These are phyloP conservation scores for Phyllosticta paracitricarpa DNA, from an alignment of 2,329 filamentous ascomycete species.

Conservation along the genomic window DNA sequence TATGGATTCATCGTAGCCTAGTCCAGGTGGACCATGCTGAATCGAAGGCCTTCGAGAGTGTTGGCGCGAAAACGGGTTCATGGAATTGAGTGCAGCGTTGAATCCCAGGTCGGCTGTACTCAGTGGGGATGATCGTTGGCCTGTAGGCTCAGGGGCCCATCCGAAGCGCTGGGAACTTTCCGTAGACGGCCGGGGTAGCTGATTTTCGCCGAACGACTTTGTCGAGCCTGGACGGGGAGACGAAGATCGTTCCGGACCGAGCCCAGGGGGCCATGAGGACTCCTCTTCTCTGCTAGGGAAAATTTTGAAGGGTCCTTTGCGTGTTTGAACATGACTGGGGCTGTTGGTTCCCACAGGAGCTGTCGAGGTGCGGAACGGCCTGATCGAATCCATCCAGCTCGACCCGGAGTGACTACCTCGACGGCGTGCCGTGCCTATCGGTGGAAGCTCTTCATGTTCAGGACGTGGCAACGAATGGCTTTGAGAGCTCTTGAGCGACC, in stretches of 20 bases:
- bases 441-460: slow-evolving; percentile 35
- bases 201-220: slow-evolving; percentile 38
- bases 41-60: slow-evolving; percentile 73
- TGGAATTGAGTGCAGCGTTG: slow-evolving; percentile 16
- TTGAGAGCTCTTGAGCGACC: slow-evolving; percentile 59
- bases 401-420: slow-evolving; percentile 46
- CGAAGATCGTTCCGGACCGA: slow-evolving; percentile 29
- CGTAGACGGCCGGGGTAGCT: slow-evolving; percentile 27
- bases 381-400: slow-evolving; percentile 44
- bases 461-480: slow-evolving; percentile 68
- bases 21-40: slow-evolving; percentile 61
- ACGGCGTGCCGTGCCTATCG: slow-evolving; percentile 40
- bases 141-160: slow-evolving; percentile 22
- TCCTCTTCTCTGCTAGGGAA: slow-evolving; percentile 42
- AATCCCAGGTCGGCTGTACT: slow-evolving; percentile 28
- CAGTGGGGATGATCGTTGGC: slow-evolving; percentile 27
- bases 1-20: slow-evolving; percentile 43
- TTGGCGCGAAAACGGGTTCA: slow-evolving; percentile 58
- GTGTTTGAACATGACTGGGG: slow-evolving; percentile 29
- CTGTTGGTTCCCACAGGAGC: slow-evolving; percentile 19
- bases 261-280: slow-evolving; percentile 32
- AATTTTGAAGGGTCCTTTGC: slow-evolving; percentile 40
- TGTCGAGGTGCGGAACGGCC: slow-evolving; percentile 24
- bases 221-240: slow-evolving; percentile 59
- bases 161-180: slow-evolving; percentile 30